Evolutionary conservation across 129 eudicot species (phyloP).

Genomic region (Logfia minima): DNA sequence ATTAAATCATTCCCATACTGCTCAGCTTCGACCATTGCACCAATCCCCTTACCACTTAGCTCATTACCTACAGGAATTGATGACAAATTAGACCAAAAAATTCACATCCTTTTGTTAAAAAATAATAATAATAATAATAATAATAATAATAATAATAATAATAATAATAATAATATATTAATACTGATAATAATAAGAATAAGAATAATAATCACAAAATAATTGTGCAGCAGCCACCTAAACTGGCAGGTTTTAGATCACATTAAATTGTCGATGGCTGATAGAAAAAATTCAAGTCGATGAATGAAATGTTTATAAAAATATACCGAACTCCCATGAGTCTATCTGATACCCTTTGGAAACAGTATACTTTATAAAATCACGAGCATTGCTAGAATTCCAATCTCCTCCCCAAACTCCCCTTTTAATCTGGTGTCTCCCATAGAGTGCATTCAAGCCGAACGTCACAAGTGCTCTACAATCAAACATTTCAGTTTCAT

Average conservation of each 20-base stretch:
- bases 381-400: conserved; percentile 70
- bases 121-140: too few relatives aligned
- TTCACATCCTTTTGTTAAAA: not conserved
- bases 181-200: too few relatives aligned
- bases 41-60: conserved; percentile 83
- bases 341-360: conserved; percentile 81
- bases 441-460: conserved; percentile 83
- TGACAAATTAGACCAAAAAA: not conserved
- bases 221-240: not conserved
- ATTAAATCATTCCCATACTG: conserved; percentile 75
- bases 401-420: conserved; percentile 74
- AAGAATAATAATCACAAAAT: not conserved
- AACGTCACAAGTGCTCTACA: conserved; percentile 79
- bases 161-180: too few relatives aligned
- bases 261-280: not conserved
- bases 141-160: too few relatives aligned
- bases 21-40: conserved; percentile 68
- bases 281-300: not conserved
- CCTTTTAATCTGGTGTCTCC: conserved; percentile 52
- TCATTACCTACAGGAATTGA: conserved; percentile 66
- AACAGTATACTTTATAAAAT: conserved; percentile 69
- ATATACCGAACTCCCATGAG: conserved; percentile 94
- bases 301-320: conserved; percentile 21
- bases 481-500: conserved; percentile 13
- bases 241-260: not conserved